Evolutionary conservation across 805 yeast genomes (phyloP), one percentile per base, ranked within the genome.

Genomic region (Saturnispora galanensis): DNA sequence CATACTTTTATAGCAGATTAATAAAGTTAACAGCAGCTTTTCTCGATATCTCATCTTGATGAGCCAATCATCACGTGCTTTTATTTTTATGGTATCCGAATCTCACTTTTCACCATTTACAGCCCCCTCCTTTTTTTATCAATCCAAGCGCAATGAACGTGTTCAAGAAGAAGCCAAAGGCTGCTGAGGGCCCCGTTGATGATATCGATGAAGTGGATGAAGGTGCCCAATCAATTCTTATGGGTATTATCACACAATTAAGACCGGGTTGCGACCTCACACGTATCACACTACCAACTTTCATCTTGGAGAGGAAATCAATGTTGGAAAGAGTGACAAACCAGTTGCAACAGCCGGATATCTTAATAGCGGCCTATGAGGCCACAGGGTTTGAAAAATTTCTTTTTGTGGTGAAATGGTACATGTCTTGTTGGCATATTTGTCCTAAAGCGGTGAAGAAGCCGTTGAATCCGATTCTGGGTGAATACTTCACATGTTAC

Each of bases 381-480:
- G 66, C 73, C 3, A 59, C 61, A 2, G 84, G 84, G 51, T 55
- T 81, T 17, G 70, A 76, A 46, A 73, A 97, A 47, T 89, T 93
- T 55, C 57, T 86, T 6, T 66, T 75, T 37, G 81, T 90, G 7
- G 80, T 84, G 17, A 77, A 79, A 56, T 90, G 96, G 96, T 93
- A 93, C 61, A 70, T 93, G 62, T 77, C 96, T 3, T 87, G 94
- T 39, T 93, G 97, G 97, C 97, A 93, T 59, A 93, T 93, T 60
- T 93, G 97, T 1, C 98, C 97, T 28, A 90, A 90, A 60, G 98
- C 97, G 3, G 98, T 93, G 12, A 93, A 93, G 62, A 93, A 93
- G 63, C 98, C 98, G 0, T 70, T 93, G 56, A 93, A 93, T 59
- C 98, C 98, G 1, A 87, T 93, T 6, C 60, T 93, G 21, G 97